Evolutionary conservation across 139 green algal species (phyloP).

Genomic region (Chlorella sp.): DNA sequence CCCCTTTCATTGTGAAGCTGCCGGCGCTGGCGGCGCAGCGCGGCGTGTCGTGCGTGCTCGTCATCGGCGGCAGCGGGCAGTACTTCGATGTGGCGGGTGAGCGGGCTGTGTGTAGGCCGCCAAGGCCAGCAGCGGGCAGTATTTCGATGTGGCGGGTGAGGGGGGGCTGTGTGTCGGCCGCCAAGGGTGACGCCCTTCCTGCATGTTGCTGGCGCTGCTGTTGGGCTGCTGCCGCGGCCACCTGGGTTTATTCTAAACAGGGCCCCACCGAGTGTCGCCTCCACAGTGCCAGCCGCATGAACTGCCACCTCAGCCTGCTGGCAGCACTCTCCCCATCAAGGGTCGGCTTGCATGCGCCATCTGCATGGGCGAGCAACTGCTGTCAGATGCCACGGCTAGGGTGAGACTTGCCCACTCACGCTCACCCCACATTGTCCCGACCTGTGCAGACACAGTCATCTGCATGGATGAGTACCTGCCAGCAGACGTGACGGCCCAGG

Average conservation of each 20-base stretch:
- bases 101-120: background rate
- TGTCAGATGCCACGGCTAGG: too few species aligned
- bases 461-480: conserved; percentile 59
- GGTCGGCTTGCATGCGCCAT: too few species aligned
- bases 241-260: too few species aligned
- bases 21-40: conserved; percentile 19
- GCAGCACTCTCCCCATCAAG: background rate
- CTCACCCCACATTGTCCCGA: too few species aligned
- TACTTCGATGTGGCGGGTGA: conserved; percentile 63
- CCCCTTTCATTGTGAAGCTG: conserved; percentile 64
- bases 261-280: too few species aligned
- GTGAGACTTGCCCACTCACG: too few species aligned
- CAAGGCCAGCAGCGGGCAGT: background rate
- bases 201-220: too few species aligned
- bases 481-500: conserved; percentile 57
- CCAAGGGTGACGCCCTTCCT: too few species aligned
- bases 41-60: conserved; percentile 57
- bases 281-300: too few species aligned
- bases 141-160: background rate
- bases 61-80: conserved; percentile 72
- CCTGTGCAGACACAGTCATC: conserved; percentile 57
- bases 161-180: too few species aligned
- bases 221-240: too few species aligned
- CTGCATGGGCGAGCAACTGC: too few species aligned
- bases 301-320: background rate